Conservation (phyloP, 352 stramenopile genomes). For the Aphanomyces invadans region DNA sequence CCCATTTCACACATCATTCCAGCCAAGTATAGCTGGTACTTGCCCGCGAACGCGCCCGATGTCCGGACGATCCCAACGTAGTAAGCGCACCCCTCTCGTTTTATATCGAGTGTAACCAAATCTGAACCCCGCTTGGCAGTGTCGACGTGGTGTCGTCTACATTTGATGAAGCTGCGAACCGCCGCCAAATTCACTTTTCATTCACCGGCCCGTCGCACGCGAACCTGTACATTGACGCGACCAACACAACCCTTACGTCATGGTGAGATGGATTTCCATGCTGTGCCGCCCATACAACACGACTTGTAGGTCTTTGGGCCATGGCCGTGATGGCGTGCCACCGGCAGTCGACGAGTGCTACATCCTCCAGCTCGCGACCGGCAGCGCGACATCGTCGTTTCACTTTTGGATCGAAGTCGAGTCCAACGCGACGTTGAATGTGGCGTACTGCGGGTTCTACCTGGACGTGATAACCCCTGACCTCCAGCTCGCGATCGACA, state of each 20-base stretch:
- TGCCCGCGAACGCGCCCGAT: constrained; percentile 32
- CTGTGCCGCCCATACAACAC: no score
- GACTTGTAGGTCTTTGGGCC: constrained; percentile 55
- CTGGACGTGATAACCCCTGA: constrained; percentile 44
- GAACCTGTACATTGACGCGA: constrained; percentile 74
- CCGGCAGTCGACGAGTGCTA: constrained; percentile 56
- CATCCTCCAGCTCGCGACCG: constrained; percentile 65
- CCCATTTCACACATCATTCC: constrained; percentile 55
- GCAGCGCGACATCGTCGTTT: constrained; percentile 44
- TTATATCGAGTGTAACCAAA: neutral
- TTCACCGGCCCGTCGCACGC: constrained; percentile 60
- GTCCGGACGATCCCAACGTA: constrained; percentile 5
- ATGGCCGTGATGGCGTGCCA: constrained; percentile 47
- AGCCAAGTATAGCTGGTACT: constrained; percentile 63
- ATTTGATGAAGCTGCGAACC: constrained; percentile 42
- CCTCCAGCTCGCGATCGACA: constrained; percentile 37
- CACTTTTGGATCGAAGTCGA: constrained; percentile 74
- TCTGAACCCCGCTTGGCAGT: neutral
- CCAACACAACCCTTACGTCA: constrained; percentile 50
- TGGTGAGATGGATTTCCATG: no score
- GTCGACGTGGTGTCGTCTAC: constrained; percentile 53
- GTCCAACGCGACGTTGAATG: constrained; percentile 39
- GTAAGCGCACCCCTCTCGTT: neutral
- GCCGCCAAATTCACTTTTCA: constrained; percentile 51
- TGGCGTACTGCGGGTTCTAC: constrained; percentile 59